Evolutionary conservation across 1,139 yeast genomes (phyloP), one percentile per base, ranked within the genome.

Genomic region (Candida tetrigidarum): DNA sequence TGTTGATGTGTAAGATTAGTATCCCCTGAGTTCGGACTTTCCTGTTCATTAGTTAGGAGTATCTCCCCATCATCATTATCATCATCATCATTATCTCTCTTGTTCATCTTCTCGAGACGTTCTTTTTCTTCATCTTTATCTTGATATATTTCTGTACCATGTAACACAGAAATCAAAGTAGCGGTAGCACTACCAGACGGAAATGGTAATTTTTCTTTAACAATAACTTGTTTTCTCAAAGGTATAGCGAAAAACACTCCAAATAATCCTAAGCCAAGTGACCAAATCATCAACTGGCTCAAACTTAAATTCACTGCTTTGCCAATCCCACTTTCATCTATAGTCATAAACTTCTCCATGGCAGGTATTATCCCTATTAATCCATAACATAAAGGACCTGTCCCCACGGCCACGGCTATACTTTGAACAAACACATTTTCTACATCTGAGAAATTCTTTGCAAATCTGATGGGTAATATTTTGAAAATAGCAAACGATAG

Each of bases 131-230:
- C 46, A 2, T 44, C 48, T 15, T 54, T 57, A 37, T 80, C 84
- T 43, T 76, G 75, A 43, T 71, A 67, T 8, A 83, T 62, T 37
- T 81, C 78, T 0, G 88, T 80, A 37, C 86, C 84, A 64, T 89
- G 96, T 33, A 93, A 71, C 0, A 93, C 97, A 0, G 95, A 81
- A 20, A 93, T 92, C 55, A 93, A 71, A 2, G 96, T 90, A 0
- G 97, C 98, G 0, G 98, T 93, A 1, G 99, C 98, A 53, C 90
- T 83, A 0, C 99, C 99, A 27, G 96, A 88, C 0, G 99, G 99
- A 59, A 93, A 93, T 5, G 93, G 88, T 39, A 93, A 74, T 58
- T 88, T 88, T 56, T 91, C 97, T 54, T 80, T 81, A 15, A 91
- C 81, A 33, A 93, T 85, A 27, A 91, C 96, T 61, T 90, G 96